Conservation (phyloP, 1,284 basidiomycete genomes). For the Mrakiaceae sp. region DNA sequence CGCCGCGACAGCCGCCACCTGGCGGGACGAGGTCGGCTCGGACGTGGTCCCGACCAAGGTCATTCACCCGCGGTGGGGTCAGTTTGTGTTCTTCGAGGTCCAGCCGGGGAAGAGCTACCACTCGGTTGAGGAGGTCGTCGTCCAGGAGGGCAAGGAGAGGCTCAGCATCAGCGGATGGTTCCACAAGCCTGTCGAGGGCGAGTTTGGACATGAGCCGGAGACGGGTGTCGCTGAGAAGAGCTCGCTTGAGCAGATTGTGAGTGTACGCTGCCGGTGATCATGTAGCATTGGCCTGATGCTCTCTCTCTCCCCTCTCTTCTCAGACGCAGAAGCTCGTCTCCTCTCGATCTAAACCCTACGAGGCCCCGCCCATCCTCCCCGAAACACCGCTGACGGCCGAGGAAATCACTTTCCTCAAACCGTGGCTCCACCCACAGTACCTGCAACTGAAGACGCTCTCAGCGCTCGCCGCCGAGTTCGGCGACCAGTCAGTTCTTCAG, state of each 20-base stretch:
- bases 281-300: too few species aligned
- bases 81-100: slow-evolving; percentile 89
- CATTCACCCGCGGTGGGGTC: slow-evolving; percentile 83
- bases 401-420: slow-evolving; percentile 57
- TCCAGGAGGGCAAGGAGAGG: slow-evolving; percentile 57
- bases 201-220: slow-evolving; percentile 63
- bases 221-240: slow-evolving; percentile 43
- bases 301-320: neutral
- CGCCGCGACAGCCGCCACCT: neutral
- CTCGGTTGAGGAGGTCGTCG: slow-evolving; percentile 93
- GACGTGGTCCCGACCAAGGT: slow-evolving; percentile 44
- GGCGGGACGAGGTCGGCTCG: slow-evolving; percentile 15
- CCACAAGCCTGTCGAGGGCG: slow-evolving; percentile 80
- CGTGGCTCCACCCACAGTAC: slow-evolving; percentile 85
- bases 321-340: slow-evolving; percentile 8
- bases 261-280: slow-evolving; percentile 27
- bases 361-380: slow-evolving; percentile 26
- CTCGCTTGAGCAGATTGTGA: slow-evolving; percentile 67
- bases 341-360: slow-evolving; percentile 28
- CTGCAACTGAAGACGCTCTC: slow-evolving; percentile 70
- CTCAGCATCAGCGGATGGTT: slow-evolving; percentile 96
- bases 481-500: slow-evolving; percentile 77
- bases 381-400: slow-evolving; percentile 43
- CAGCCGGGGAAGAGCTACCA: slow-evolving; percentile 78
- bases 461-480: slow-evolving; percentile 69